These are phyloP conservation scores for Trametes gibbosa DNA, from an alignment of 768 basidiomycete species.

Conservation along the genomic window DNA sequence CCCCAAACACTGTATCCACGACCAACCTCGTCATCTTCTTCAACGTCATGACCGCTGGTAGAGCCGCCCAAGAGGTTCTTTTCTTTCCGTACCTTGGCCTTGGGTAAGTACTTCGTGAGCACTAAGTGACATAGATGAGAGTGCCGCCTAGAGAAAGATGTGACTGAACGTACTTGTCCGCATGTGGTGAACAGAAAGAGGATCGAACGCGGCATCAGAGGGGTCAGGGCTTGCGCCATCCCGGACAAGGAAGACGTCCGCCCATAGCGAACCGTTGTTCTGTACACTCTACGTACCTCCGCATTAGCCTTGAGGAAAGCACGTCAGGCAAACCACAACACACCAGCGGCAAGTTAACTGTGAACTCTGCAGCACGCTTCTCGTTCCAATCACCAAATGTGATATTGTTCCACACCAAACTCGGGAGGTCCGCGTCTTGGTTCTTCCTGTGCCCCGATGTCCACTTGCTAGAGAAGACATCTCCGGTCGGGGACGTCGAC, in stretches of 20 bases:
- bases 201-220: slow-evolving; percentile 48
- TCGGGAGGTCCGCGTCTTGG: slow-evolving; percentile 54
- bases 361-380: slow-evolving; percentile 49
- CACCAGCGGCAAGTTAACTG: slow-evolving; percentile 70
- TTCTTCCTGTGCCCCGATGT: slow-evolving; percentile 48
- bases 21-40: slow-evolving; percentile 52
- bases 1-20: no score
- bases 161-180: slow-evolving; percentile 60
- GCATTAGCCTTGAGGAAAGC: neutral
- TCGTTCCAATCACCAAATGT: slow-evolving; percentile 77
- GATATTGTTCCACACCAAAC: slow-evolving; percentile 75
- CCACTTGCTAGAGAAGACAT: slow-evolving; percentile 57
- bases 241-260: slow-evolving; percentile 73
- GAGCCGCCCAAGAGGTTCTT: slow-evolving; percentile 68
- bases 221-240: slow-evolving; percentile 68
- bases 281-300: slow-evolving; percentile 56
- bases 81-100: slow-evolving; percentile 70
- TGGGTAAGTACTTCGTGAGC: slow-evolving; percentile 81
- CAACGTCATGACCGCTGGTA: slow-evolving; percentile 33
- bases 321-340: neutral
- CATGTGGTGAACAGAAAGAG: slow-evolving; percentile 60
- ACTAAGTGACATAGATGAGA: slow-evolving; percentile 41
- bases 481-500: slow-evolving; percentile 60
- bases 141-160: neutral
- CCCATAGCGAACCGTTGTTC: slow-evolving; percentile 79